A percentile compares a stretch with the other conserved stretches of the same genome.
Conservation (phyloP, 768 basidiomycete species). For the Lanmaoa pseudosensibilis region DNA sequence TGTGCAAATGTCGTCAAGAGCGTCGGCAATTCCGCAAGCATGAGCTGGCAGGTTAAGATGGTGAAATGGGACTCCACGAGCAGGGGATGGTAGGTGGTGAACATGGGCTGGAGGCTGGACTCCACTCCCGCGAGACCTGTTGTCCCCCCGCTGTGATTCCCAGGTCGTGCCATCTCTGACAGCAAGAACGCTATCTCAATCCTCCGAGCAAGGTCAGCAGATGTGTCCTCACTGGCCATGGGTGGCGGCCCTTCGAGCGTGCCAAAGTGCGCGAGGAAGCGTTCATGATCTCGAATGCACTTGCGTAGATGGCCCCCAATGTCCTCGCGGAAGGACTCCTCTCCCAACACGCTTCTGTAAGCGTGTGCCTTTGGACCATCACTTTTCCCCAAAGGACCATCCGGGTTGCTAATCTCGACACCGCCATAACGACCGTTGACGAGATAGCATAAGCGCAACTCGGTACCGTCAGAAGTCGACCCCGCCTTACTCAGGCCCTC, state of each 20-base stretch:
- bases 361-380: constrained; percentile 60
- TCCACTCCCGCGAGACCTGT: constrained; percentile 41
- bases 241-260: constrained; percentile 51
- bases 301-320: constrained; percentile 63
- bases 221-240: constrained; percentile 13
- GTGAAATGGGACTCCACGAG: constrained; percentile 86
- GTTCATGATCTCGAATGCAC: constrained; percentile 81
- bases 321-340: constrained; percentile 57
- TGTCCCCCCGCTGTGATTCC: constrained; percentile 42
- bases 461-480: constrained; percentile 61
- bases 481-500: constrained; percentile 65
- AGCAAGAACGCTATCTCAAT: constrained; percentile 69
- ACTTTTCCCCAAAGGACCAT: constrained; percentile 67
- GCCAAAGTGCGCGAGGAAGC: constrained; percentile 82
- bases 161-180: constrained; percentile 66
- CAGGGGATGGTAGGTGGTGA: constrained; percentile 89
- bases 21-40: constrained; percentile 72
- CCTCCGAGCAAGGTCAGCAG: constrained; percentile 46
- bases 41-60: constrained; percentile 68
- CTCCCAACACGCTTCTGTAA: constrained; percentile 60
- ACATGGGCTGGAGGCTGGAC: constrained; percentile 47
- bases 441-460: constrained; percentile 75
- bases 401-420: constrained; percentile 77
- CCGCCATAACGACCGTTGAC: constrained; percentile 80
- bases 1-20: constrained; percentile 66